Base-by-base conservation (phyloP, 2,329 filamentous ascomycete genomes). In the Grosmannia serpens region DNA sequence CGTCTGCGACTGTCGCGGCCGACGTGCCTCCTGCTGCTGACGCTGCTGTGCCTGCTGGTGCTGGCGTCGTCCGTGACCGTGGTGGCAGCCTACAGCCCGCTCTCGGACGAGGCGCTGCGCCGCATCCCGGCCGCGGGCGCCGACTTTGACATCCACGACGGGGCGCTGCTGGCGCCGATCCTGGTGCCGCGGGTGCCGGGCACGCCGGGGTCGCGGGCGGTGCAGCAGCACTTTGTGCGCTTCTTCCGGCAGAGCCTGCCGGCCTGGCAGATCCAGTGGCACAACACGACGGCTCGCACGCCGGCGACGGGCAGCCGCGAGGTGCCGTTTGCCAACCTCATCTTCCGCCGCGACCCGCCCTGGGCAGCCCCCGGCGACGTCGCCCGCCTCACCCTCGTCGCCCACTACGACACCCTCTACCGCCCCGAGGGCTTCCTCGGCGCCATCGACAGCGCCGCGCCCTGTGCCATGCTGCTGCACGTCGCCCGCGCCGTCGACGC, bases 401-500 rank as follows among this genome's bases (percentile, higher is more conserved):
- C 94, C 47, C 94, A 99, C 70, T 97, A 96, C 70, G 94, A 99
- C 67, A 91, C 85, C 69, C 88, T 95, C 72, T 79, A 87, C 59
- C 77, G 77, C 29, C 92, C 91, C 0, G 75, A 85, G 61, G 92
- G 91, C 1, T 99, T 99, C 70, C 88, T 99, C 60, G 94, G 94
- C 0, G 94, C 92, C 0, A 95, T 84, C 17, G 94, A 99, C 69
- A 96, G 90, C 66, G 94, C 94, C 1, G 94, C 89, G 22, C 91
- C 94, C 11, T 97, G 92, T 71, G 94, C 94, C 0, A 91, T 97
- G 79, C 78, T 99, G 60, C 81, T 99, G 82, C 89, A 96, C 69
- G 84, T 87, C 15, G 89, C 91, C 62, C 79, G 86, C 64, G 88
- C 84, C 62, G 82, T 99, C 52, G 91, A 97, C 67, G 78, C 75